Conservation (phyloP, 805 yeast genomes). For the Metschnikowia chrysomelidarum region DNA sequence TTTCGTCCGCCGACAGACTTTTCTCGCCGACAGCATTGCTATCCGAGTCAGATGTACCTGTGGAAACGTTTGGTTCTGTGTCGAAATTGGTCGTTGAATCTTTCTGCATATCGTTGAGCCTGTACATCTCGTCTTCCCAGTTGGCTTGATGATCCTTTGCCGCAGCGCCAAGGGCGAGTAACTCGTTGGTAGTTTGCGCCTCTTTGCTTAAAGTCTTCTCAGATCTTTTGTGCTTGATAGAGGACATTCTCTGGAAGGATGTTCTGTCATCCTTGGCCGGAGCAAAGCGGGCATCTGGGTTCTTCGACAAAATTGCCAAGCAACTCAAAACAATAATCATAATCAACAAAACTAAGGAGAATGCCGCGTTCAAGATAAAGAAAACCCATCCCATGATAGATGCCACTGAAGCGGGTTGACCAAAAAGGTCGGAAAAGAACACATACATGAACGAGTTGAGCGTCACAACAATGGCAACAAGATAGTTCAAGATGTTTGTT, state of each 20-base stretch:
- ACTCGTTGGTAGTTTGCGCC: constrained; percentile 17
- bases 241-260: constrained; percentile 65
- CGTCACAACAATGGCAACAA: constrained; percentile 68
- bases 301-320: constrained; percentile 68
- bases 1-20: too few species aligned
- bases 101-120: constrained; percentile 33
- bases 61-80: constrained; percentile 2
- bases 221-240: constrained; percentile 35
- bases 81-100: constrained; percentile 4
- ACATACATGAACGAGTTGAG: constrained; percentile 80
- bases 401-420: constrained; percentile 73
- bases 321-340: constrained; percentile 64
- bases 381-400: constrained; percentile 92
- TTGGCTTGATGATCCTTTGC: constrained; percentile 56
- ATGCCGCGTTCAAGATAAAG: constrained; percentile 86
- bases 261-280: constrained; percentile 92
- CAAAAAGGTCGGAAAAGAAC: constrained; percentile 81
- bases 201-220: constrained; percentile 10
- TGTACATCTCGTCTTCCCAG: constrained; percentile 71
- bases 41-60: constrained; percentile 4
- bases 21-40: too few species aligned
- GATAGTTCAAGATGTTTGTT: constrained; percentile 73
- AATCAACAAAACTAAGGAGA: constrained; percentile 69
- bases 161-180: constrained; percentile 22
- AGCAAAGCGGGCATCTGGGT: constrained; percentile 85